A percentile compares a stretch with the other conserved stretches of the same genome.
These are phyloP conservation scores for Lignosus rhinocerotis DNA, from an alignment of 1,284 basidiomycete genomes.

Conservation along the genomic window DNA sequence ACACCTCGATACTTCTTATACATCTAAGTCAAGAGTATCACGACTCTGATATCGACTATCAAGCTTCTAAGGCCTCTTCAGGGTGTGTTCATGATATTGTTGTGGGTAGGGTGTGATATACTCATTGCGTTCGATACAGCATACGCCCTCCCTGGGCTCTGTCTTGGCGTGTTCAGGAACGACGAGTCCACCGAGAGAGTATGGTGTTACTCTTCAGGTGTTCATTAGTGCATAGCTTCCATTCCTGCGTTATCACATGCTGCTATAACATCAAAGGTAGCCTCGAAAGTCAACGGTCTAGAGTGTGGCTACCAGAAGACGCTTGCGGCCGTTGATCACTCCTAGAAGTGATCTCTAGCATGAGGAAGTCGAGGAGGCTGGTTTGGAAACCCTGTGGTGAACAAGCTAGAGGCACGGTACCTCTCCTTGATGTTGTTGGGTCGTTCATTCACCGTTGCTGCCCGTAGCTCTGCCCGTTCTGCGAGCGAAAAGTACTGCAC, in stretches of 20 bases:
- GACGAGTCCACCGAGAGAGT: conserved; percentile 55
- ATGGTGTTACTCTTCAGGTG: conserved; percentile 51
- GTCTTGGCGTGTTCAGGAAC: conserved; percentile 82
- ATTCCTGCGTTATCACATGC: background rate
- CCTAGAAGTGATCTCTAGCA: conserved; percentile 52
- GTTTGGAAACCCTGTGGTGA: conserved; percentile 66
- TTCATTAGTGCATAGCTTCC: conserved; percentile 62
- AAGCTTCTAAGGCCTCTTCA: no score
- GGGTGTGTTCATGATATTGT: no score
- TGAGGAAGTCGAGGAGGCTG: conserved; percentile 67
- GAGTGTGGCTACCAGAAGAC: conserved; percentile 29
- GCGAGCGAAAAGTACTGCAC: conserved; percentile 77
- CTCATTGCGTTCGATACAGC: no score
- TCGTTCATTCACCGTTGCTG: background rate
- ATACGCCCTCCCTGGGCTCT: conserved; percentile 70
- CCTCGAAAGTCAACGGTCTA: conserved; percentile 26
- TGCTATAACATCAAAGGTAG: background rate
- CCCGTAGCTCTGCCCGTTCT: conserved; percentile 76
- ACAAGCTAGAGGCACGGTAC: conserved; percentile 79
- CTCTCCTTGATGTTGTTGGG: background rate
- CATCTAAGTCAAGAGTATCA: no score
- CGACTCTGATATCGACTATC: conserved; percentile 6
- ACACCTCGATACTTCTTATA: background rate
- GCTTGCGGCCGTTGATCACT: conserved; percentile 23
- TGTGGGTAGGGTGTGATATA: no score